Conservation (phyloP, 2,329 filamentous ascomycete species). For the Arthroderma sp. region DNA sequence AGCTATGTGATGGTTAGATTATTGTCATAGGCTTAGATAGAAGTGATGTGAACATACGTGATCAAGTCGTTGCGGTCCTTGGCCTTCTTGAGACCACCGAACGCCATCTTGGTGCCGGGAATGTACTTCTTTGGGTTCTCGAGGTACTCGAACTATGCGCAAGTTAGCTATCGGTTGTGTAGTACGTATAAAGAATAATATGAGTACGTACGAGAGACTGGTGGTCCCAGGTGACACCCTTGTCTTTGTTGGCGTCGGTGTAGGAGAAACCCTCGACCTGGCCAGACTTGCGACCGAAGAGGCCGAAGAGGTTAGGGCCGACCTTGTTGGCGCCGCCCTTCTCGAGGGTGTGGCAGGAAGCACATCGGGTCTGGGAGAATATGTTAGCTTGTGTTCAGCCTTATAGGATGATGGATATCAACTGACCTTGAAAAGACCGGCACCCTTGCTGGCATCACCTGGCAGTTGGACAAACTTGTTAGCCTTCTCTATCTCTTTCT, state of each 20-base stretch:
- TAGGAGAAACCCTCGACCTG: constrained; percentile 87
- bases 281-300: constrained; percentile 93
- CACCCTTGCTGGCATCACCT: constrained; percentile 15
- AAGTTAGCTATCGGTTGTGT: constrained; percentile 13
- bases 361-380: constrained; percentile 74
- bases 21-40: neutral
- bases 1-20: constrained; percentile 4
- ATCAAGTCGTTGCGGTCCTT: constrained; percentile 99
- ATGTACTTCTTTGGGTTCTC: constrained; percentile 99
- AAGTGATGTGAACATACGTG: constrained; percentile 53
- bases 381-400: constrained; percentile 21
- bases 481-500: constrained; percentile 4
- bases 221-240: constrained; percentile 82
- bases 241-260: constrained; percentile 99
- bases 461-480: constrained; percentile 7
- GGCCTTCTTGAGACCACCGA: constrained; percentile 98
- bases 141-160: constrained; percentile 76
- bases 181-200: no score
- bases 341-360: constrained; percentile 96
- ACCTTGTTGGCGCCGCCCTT: constrained; percentile 90
- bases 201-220: constrained; percentile 57
- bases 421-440: constrained; percentile 15
- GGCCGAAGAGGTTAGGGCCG: constrained; percentile 89
- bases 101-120: constrained; percentile 99
- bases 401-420: constrained; percentile 8